Percentiles rank a stretch among this genome's conserved stretches.
Evolutionary conservation across 108 stramenopile species (phyloP).

Genomic region (Aurantiochytrium sp.): DNA sequence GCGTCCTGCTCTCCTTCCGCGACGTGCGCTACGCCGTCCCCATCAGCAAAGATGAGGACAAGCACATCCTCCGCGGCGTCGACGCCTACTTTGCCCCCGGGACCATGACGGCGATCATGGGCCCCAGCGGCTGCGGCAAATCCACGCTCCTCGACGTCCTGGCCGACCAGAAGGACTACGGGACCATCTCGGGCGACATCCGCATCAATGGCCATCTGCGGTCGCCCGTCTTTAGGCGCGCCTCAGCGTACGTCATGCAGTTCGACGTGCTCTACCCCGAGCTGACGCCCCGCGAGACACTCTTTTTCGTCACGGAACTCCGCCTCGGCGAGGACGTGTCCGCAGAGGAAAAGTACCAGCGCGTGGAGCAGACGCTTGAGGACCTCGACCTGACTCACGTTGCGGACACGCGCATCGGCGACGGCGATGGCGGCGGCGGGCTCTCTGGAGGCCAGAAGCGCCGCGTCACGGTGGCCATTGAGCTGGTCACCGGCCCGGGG

Average conservation of each 20-base stretch:
- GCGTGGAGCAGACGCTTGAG: background rate
- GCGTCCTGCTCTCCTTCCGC: background rate
- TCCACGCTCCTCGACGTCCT: conserved; percentile 26
- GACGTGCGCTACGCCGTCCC: conserved; percentile 10
- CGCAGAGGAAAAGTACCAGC: background rate
- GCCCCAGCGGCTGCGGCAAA: conserved; percentile 31
- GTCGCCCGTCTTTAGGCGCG: background rate
- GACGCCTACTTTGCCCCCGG: conserved; percentile 17
- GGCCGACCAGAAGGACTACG: conserved; percentile 25
- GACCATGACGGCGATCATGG: conserved; percentile 31
- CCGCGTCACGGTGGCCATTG: conserved; percentile 51
- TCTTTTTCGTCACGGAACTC: conserved; percentile 20
- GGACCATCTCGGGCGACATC: background rate
- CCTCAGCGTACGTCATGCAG: background rate
- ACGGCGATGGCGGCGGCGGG: background rate
- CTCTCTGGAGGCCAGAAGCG: background rate
- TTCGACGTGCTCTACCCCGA: conserved; percentile 1
- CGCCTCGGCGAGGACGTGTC: background rate
- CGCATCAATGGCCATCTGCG: background rate
- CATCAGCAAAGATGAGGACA: background rate
- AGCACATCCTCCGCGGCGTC: conserved; percentile 11
- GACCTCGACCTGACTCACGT: background rate
- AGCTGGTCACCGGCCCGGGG: conserved; percentile 57
- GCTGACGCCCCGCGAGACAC: conserved; percentile 7
- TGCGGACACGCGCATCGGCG: background rate